These are phyloP conservation scores for Cucurbitaria berberidis DNA, from an alignment of 2,329 filamentous ascomycete genomes.

Conservation along the genomic window DNA sequence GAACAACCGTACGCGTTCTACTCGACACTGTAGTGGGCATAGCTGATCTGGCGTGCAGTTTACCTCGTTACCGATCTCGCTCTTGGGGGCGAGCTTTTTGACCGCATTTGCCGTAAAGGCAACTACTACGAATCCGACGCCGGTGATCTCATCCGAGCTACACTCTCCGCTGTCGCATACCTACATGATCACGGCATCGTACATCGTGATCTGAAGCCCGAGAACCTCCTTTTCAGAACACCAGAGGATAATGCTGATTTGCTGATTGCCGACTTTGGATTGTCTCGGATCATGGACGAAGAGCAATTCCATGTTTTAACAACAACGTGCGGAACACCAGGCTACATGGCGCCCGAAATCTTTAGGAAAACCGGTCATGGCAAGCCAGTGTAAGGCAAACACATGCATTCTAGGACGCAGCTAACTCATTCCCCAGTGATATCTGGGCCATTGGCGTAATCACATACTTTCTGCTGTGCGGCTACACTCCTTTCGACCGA, in stretches of 20 bases:
- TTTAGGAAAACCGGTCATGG: conserved; percentile 99
- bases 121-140: conserved; percentile 98
- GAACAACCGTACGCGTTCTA: conserved; percentile 77
- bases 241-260: conserved; percentile 98
- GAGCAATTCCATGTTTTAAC: conserved; percentile 97
- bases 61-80: conserved; percentile 98
- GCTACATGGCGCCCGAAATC: conserved; percentile 99
- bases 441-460: conserved; percentile 99
- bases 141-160: conserved; percentile 91
- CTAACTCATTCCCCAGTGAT: conserved; percentile 61
- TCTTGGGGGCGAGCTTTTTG: conserved; percentile 94
- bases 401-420: neutral
- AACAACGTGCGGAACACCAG: conserved; percentile 95
- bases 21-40: neutral
- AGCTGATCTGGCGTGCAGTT: conserved; percentile 56
- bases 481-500: conserved; percentile 97
- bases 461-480: conserved; percentile 96
- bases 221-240: conserved; percentile 95
- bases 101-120: conserved; percentile 97
- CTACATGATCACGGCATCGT: conserved; percentile 98
- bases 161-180: conserved; percentile 96
- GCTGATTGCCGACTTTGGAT: conserved; percentile 94
- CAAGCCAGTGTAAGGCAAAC: conserved; percentile 76
- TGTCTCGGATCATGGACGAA: conserved; percentile 98
- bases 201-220: conserved; percentile 95